phyloP scores from a whole-genome alignment of 1,284 basidiomycete genomes.

The Heliocybe sulcata region DNA sequence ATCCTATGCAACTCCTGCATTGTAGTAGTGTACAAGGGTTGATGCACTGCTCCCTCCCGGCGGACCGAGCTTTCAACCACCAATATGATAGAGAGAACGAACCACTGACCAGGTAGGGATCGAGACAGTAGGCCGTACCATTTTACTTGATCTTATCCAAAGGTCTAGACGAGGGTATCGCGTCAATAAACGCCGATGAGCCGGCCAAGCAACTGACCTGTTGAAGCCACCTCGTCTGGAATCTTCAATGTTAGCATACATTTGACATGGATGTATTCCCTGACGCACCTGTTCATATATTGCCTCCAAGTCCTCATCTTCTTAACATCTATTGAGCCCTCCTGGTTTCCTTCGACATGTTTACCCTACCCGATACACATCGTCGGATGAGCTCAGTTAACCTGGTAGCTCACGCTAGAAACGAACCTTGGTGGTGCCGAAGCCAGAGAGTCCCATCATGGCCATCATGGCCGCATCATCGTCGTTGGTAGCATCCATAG shows the following conservation, averaged over 20 bases:
- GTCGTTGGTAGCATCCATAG: conserved; percentile 59
- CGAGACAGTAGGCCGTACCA: neutral
- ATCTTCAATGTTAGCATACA: conserved; percentile 3
- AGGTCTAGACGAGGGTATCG: conserved; percentile 32
- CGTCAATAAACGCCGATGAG: conserved; percentile 10
- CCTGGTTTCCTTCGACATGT: conserved; percentile 75
- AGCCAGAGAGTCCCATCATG: conserved; percentile 87
- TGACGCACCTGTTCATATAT: conserved; percentile 82
- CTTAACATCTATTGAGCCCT: conserved; percentile 72
- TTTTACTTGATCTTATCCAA: conserved; percentile 63
- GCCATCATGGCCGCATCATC: conserved; percentile 82
- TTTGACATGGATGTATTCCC: neutral
- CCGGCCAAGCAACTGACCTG: conserved; percentile 38
- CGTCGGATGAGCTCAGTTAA: neutral
- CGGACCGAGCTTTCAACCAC: too few relatives aligned
- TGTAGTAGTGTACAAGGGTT: too few relatives aligned
- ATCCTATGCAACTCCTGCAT: too few relatives aligned
- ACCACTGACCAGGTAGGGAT: neutral
- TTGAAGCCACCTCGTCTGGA: conserved; percentile 87
- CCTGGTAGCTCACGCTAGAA: neutral
- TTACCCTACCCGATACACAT: conserved; percentile 54
- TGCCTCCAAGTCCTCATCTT: conserved; percentile 93
- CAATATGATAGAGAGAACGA: too few relatives aligned
- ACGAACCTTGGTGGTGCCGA: conserved; percentile 84
- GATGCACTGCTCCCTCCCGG: too few relatives aligned